Evolutionary conservation across 2,329 filamentous ascomycete genomes (phyloP), one percentile per base, ranked within the genome.

Genomic region (Metarhizium album): DNA sequence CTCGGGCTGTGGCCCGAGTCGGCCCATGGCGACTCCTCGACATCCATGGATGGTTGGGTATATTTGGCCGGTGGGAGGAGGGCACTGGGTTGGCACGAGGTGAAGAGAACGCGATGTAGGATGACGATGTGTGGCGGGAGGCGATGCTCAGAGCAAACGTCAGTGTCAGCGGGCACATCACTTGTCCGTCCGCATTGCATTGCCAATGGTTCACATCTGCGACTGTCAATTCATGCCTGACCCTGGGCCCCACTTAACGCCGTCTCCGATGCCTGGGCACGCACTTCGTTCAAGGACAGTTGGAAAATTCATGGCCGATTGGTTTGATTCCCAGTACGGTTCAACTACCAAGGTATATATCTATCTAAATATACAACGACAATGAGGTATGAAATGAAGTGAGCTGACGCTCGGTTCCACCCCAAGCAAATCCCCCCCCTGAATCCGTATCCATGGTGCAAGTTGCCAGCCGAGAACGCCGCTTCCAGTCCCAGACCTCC

Each of bases 11-110:
- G 61, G 55, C 59, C 62, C 35, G 72, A 69, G 62, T 78, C 75
- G 60, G 74, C 75, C 75, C 75, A 78, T 18, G 75, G 75, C 49
- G 74, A 75, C 59, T 78, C 72, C 62, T 74, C 72, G 55, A 75
- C 68, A 57, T 76, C 74, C 74, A 76, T 76, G 52, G 57, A 76
- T 76, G 52, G 57, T 53, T 59, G 55, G 47, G 49, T 35, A 51
- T 29, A 35, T 45, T 14, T 48, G 31, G 49, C 35, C 46, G 31
- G 24, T 54, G 45, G 22, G 29, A 45, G 37, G 18, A 29, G 31
- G 40, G 40, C 27, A 46, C 27, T 42, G 29, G 22, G 13, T 20
- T 43, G 40, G 22, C 33, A 43, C 31, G 37, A 20, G 38, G 23
- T 43, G 40, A 51, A 24, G 14, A 20, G 38, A 14, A 24, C 27